These are phyloP conservation scores for Erigeron philadelphicus DNA, from an alignment of 140 eudicot species.

Conservation along the genomic window DNA sequence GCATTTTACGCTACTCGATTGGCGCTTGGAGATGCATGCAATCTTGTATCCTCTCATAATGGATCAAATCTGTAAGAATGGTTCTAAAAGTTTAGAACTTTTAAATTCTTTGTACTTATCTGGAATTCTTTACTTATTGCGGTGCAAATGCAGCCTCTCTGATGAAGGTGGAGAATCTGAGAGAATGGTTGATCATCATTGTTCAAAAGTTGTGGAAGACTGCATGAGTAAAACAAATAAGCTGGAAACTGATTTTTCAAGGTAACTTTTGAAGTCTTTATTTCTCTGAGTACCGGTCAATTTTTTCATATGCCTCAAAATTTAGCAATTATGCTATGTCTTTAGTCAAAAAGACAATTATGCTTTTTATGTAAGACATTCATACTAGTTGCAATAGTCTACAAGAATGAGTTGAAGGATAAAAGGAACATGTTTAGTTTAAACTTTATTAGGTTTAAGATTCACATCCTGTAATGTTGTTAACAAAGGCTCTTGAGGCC, in stretches of 20 bases:
- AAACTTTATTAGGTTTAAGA: too few species aligned
- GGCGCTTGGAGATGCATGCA: conserved; percentile 74
- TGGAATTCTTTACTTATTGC: neutral
- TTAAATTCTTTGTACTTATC: neutral
- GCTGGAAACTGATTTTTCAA: conserved; percentile 59
- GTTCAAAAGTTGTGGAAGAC: conserved; percentile 43
- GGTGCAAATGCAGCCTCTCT: conserved; percentile 33
- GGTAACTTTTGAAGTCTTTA: conserved; percentile 38
- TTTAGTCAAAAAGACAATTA: neutral
- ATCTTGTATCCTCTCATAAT: conserved; percentile 35
- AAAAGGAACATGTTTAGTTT: too few species aligned
- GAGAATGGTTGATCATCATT: conserved; percentile 30
- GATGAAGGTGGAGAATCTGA: conserved; percentile 39
- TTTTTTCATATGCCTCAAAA: neutral
- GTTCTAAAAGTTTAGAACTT: neutral
- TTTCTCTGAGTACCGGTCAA: neutral
- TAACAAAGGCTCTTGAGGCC: neutral
- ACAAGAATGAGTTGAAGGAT: too few species aligned
- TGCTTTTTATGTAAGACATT: neutral
- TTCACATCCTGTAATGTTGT: too few species aligned
- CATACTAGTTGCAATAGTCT: too few species aligned
- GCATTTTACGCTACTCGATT: conserved; percentile 51
- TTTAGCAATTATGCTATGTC: neutral
- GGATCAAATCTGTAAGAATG: conserved; percentile 46
- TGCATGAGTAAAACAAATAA: conserved; percentile 45